A percentile compares a stretch with the other conserved stretches of the same genome.
Evolutionary conservation across 805 yeast species (phyloP).

Genomic region (Saturnispora gosingensis): DNA sequence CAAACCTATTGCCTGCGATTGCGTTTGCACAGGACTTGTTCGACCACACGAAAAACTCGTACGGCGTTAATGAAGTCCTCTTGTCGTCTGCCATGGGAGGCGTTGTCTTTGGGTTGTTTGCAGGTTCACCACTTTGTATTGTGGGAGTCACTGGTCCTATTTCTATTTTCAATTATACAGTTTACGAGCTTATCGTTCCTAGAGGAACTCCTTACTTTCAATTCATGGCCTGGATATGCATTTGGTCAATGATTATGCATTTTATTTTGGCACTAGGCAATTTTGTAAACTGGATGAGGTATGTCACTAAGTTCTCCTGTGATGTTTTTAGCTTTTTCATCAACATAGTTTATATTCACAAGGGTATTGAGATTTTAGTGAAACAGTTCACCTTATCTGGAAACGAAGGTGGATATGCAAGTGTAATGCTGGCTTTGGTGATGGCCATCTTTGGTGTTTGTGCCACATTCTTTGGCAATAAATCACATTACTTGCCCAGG

Average conservation of each 20-base stretch:
- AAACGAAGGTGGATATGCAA: constrained; percentile 41
- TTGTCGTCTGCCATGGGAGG: constrained; percentile 84
- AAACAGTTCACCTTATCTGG: constrained; percentile 49
- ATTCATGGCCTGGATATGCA: constrained; percentile 91
- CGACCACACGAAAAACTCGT: constrained; percentile 76
- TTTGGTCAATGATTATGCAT: constrained; percentile 87
- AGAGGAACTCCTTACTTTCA: constrained; percentile 56
- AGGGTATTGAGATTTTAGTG: constrained; percentile 62
- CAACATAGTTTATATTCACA: constrained; percentile 74
- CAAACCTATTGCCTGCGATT: constrained; percentile 83
- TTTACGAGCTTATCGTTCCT: constrained; percentile 59
- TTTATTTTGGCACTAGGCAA: constrained; percentile 61
- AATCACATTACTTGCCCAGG: constrained; percentile 53
- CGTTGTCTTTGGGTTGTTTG: constrained; percentile 70
- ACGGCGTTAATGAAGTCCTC: constrained; percentile 87
- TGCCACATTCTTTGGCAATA: constrained; percentile 45
- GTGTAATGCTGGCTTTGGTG: constrained; percentile 60
- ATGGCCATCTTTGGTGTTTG: constrained; percentile 70
- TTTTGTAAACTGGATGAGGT: constrained; percentile 53
- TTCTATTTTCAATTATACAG: constrained; percentile 84
- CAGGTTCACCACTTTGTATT: constrained; percentile 88
- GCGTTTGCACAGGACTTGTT: constrained; percentile 98
- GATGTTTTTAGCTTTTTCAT: constrained; percentile 91
- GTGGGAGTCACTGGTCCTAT: constrained; percentile 98
- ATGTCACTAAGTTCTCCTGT: constrained; percentile 75